Evolutionary conservation across 2,329 filamentous ascomycete genomes (phyloP), one percentile per base, ranked within the genome.

Genomic region (Sporothrix mexicana): DNA sequence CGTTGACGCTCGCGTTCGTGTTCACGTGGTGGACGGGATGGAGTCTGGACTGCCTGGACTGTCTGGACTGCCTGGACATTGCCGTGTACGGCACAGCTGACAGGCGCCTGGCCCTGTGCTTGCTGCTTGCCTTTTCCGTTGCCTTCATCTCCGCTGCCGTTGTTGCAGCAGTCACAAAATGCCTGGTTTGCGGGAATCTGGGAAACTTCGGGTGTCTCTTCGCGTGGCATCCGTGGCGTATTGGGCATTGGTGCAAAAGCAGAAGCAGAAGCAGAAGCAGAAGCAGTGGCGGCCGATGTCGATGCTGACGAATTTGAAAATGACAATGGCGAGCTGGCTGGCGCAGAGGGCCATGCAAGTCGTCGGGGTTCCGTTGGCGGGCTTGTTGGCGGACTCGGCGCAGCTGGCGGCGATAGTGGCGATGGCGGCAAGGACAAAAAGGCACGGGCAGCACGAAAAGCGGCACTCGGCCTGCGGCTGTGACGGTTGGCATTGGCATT

Each of bases 51-150:
- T 1, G 59, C 20, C 6, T 20, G 36, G 15, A 20, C n/a, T 15
- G 53, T 15, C 36, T 55, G 66, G 20, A 8, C 30, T 12, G 8
- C 17, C 17, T n/a, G 25, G 12, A 2, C 30, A 5, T 45, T 59
- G 8, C 41, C 36, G 20, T 71, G 68, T 20, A 70, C 68, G 15
- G 68, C 53, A n/a, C 53, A 57, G 36, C 17, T 25, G 25, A 59
- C 55, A 36, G 23, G 13, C 4, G 23, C 1, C 25, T 47, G 61
- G 12, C 41, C 12, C 6, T 66, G 61, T 64, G 61, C 12, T 6
- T 20, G 61, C 17, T 41, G 41, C 12, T 15, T 17, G 13, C 43
- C 17, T 41, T 64, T 25, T 1, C 17, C 45, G 3, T 36, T 8
- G 3, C 3, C 7, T 15, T 57, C 25, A 3, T 20, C 12, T 30